Evolutionary conservation across 305 asterid species (phyloP).

Genomic region (Fraxinus sp.): DNA sequence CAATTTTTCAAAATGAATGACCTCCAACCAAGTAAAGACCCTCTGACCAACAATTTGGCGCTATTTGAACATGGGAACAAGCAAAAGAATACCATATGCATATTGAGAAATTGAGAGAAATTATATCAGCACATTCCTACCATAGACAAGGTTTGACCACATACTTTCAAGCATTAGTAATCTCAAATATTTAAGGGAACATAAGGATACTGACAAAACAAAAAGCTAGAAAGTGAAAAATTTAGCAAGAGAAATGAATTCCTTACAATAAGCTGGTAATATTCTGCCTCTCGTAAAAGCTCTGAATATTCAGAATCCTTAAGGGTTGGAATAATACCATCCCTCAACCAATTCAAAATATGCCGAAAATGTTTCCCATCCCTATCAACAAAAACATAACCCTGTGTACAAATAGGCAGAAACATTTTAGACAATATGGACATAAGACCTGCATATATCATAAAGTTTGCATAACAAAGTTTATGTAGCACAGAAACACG

Average conservation of each 20-base stretch:
- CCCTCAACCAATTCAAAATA: constrained; percentile 92
- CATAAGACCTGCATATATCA: neutral
- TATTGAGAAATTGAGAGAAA: constrained; percentile 1
- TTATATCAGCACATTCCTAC: constrained; percentile 3
- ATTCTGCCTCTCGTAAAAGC: constrained; percentile 85
- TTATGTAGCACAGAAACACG: neutral
- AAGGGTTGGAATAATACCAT: constrained; percentile 72
- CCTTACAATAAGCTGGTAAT: constrained; percentile 86
- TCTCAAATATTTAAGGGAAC: constrained; percentile 12
- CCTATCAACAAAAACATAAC: constrained; percentile 81
- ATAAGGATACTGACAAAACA: neutral
- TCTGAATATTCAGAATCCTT: constrained; percentile 64
- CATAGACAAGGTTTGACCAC: constrained; percentile 12
- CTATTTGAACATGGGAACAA: constrained; percentile 9
- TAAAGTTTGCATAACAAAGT: neutral
- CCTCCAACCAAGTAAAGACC: neutral
- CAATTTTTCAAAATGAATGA: constrained; percentile 17
- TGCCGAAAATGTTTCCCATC: constrained; percentile 91
- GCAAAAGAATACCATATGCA: neutral
- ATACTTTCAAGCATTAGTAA: constrained; percentile 5
- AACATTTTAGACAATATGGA: constrained; percentile 14
- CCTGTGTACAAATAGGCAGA: constrained; percentile 50
- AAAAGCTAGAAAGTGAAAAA: neutral
- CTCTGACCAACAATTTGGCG: neutral
- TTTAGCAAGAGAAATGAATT: constrained; percentile 19